Conservation (phyloP, 2,329 filamentous ascomycete species). For the Trichoderma sp. region DNA sequence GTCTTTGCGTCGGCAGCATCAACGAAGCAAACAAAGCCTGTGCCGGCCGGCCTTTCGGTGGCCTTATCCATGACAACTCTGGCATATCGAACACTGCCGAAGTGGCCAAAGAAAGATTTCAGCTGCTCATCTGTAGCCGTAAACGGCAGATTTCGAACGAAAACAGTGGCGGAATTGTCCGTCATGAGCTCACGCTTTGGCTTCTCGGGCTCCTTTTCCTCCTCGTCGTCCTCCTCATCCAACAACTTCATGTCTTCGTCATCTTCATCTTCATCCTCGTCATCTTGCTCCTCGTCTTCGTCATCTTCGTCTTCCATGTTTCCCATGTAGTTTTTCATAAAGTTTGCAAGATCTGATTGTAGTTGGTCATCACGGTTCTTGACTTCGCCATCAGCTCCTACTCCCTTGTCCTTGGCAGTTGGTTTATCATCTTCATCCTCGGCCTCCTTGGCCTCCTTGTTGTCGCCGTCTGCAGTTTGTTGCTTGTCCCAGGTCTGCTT, state of each 20-base stretch:
- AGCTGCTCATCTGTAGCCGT: conserved; percentile 80
- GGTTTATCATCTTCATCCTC: conserved; percentile 31
- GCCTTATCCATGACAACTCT: conserved; percentile 84
- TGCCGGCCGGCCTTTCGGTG: conserved; percentile 85
- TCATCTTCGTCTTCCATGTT: conserved; percentile 61
- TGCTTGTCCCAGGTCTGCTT: conserved; percentile 80
- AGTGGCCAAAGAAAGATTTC: conserved; percentile 81
- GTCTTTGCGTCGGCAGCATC: conserved; percentile 70
- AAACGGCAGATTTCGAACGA: conserved; percentile 93
- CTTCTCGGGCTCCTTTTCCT: conserved; percentile 37
- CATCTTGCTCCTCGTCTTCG: conserved; percentile 46
- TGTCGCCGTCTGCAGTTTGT: conserved; percentile 45
- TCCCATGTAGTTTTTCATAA: conserved; percentile 59
- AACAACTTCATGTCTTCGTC: conserved; percentile 33
- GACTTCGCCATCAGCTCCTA: conserved; percentile 35
- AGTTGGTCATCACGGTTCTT: conserved; percentile 44
- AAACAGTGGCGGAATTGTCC: conserved; percentile 77
- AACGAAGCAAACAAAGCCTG: conserved; percentile 93
- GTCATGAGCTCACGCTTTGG: conserved; percentile 42
- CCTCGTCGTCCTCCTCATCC: conserved; percentile 40
- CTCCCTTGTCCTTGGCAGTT: conserved; percentile 33
- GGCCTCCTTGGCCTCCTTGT: conserved; percentile 35
- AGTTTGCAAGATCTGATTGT: conserved; percentile 53
- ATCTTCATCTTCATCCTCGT: conserved; percentile 45
- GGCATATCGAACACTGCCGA: conserved; percentile 87